Conservation (phyloP, 306 rosid species). For the Vachellia pachyceras region DNA sequence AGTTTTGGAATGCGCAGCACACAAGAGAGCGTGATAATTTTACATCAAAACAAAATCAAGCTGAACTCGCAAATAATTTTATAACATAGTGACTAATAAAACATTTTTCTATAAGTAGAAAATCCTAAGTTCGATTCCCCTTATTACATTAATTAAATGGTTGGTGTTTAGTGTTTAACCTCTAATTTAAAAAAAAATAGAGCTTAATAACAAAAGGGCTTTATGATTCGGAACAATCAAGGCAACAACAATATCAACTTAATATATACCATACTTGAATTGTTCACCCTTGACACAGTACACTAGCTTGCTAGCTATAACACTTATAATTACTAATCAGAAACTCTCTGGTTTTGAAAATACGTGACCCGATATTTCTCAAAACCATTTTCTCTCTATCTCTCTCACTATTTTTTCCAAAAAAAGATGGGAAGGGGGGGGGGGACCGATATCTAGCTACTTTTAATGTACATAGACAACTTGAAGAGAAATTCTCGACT, state of each 20-base stretch:
- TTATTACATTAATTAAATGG: too few relatives aligned
- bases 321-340: too few relatives aligned
- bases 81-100: too few relatives aligned
- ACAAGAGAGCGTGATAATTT: background rate
- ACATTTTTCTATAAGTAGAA: too few relatives aligned
- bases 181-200: too few relatives aligned
- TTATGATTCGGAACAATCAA: background rate
- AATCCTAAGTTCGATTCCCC: too few relatives aligned
- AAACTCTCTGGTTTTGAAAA: conserved; percentile 49
- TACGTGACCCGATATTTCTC: conserved; percentile 44
- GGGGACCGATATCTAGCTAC: conserved; percentile 40
- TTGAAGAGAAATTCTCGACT: conserved; percentile 31
- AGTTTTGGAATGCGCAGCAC: too few relatives aligned
- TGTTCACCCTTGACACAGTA: conserved; percentile 9
- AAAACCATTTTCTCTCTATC: conserved; percentile 41
- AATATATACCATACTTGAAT: conserved; percentile 23
- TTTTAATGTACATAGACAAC: conserved; percentile 44
- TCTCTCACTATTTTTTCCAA: background rate
- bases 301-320: background rate
- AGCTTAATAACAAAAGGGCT: background rate
- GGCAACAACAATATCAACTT: background rate
- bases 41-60: conserved; percentile 8
- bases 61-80: background rate
- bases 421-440: background rate
- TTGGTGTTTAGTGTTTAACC: too few relatives aligned